phyloP scores from a whole-genome alignment of 1,139 yeast species.

The Suhomyces kunorum region DNA sequence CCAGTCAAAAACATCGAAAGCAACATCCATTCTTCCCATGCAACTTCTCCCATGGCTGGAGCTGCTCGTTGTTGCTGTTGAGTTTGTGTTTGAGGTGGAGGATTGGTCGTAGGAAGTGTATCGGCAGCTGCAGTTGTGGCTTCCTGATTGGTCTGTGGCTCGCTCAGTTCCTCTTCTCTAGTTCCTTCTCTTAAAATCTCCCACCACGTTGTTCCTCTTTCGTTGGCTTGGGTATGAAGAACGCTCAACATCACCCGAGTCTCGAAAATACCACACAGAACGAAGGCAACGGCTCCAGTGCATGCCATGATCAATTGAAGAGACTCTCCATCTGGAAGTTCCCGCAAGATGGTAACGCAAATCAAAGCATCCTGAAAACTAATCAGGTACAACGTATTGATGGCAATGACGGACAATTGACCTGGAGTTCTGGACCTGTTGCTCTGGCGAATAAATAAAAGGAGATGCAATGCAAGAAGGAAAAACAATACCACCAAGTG shows the following conservation, averaged over 20 bases:
- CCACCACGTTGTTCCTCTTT: slow-evolving; percentile 64
- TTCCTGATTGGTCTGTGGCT: background rate
- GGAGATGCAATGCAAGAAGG: slow-evolving; percentile 39
- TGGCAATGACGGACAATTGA: slow-evolving; percentile 49
- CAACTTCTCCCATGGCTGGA: slow-evolving; percentile 10
- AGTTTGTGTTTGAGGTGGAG: slow-evolving; percentile 4
- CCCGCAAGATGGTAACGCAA: slow-evolving; percentile 60
- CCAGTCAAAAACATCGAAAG: slow-evolving; percentile 57
- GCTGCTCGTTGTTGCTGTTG: slow-evolving; percentile 6
- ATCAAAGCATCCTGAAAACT: slow-evolving; percentile 76
- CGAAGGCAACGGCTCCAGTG: slow-evolving; percentile 67
- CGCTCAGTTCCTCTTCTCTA: slow-evolving; percentile 13
- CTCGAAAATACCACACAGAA: slow-evolving; percentile 75
- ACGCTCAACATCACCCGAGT: slow-evolving; percentile 72
- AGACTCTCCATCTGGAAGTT: slow-evolving; percentile 56
- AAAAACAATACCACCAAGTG: slow-evolving; percentile 50
- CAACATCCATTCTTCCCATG: slow-evolving; percentile 39
- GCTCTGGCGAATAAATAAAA: slow-evolving; percentile 58
- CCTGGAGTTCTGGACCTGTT: slow-evolving; percentile 76
- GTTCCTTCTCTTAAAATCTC: slow-evolving; percentile 56
- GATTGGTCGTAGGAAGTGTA: slow-evolving; percentile 6
- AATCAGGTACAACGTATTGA: slow-evolving; percentile 51
- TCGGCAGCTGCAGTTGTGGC: slow-evolving; percentile 4
- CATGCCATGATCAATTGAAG: slow-evolving; percentile 68
- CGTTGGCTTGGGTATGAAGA: slow-evolving; percentile 72